Evolutionary conservation across 2,329 filamentous ascomycete species (phyloP).

Genomic region (Fusarium sp.): DNA sequence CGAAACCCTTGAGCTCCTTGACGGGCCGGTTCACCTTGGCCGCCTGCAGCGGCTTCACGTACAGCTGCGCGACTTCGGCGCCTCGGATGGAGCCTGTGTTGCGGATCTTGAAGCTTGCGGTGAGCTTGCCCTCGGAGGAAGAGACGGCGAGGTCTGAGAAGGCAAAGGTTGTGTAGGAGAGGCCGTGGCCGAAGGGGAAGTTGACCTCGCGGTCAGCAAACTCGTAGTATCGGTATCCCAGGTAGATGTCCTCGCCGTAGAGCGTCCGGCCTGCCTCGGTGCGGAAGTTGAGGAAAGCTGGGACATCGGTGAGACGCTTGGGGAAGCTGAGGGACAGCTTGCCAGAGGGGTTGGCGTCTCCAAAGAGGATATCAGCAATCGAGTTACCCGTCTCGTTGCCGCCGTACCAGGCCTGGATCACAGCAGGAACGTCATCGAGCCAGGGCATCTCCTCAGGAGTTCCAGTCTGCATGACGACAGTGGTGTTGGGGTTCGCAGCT

Average conservation of each 20-base stretch:
- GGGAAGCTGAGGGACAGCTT: slow-evolving; percentile 83
- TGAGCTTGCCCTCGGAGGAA: slow-evolving; percentile 59
- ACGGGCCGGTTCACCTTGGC: slow-evolving; percentile 66
- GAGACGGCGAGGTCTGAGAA: slow-evolving; percentile 63
- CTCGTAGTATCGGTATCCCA: slow-evolving; percentile 87
- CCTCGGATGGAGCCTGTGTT: slow-evolving; percentile 70
- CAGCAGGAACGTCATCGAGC: slow-evolving; percentile 65
- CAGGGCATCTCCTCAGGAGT: slow-evolving; percentile 81
- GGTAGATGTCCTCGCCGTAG: slow-evolving; percentile 84
- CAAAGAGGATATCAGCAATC: slow-evolving; percentile 82
- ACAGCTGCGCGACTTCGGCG: slow-evolving; percentile 69
- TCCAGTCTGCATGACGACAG: slow-evolving; percentile 82
- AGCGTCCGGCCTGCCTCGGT: slow-evolving; percentile 77
- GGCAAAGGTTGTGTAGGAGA: slow-evolving; percentile 80
- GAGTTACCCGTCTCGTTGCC: slow-evolving; percentile 89
- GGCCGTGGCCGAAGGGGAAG: slow-evolving; percentile 84
- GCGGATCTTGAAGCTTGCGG: slow-evolving; percentile 64
- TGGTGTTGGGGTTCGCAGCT: slow-evolving; percentile 74
- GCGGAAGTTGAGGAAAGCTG: slow-evolving; percentile 80
- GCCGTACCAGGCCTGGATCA: slow-evolving; percentile 86
- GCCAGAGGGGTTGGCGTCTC: slow-evolving; percentile 78
- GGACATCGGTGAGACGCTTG: slow-evolving; percentile 74
- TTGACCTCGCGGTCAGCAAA: slow-evolving; percentile 72
- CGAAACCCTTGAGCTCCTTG: slow-evolving; percentile 75
- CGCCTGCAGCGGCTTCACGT: slow-evolving; percentile 64